These are phyloP conservation scores for Phytophthora macrochlamydospora DNA, from an alignment of 352 stramenopile species.

Conservation along the genomic window DNA sequence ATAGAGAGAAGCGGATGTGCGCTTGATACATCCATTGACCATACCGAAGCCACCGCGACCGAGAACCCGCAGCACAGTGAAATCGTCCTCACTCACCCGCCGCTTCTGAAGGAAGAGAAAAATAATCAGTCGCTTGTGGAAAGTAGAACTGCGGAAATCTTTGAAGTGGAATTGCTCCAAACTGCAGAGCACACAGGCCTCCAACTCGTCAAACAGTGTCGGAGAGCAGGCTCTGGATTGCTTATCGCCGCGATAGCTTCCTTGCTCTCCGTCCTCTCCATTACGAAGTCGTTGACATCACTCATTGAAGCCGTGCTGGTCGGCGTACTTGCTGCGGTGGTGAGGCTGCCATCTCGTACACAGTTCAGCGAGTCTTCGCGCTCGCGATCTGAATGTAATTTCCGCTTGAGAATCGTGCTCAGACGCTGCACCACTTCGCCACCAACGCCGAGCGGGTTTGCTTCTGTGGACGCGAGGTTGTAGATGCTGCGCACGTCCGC, in stretches of 20 bases:
- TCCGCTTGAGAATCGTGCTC: conserved; percentile 49
- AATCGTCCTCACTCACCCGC: conserved; percentile 94
- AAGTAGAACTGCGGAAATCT: conserved; percentile 78
- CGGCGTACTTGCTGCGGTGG: conserved; percentile 18
- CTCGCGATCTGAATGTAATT: conserved; percentile 15
- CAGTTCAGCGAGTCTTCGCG: conserved; percentile 32
- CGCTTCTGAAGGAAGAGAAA: conserved; percentile 93
- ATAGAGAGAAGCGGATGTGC: conserved; percentile 84
- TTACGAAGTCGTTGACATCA: conserved; percentile 31
- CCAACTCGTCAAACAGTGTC: conserved; percentile 76
- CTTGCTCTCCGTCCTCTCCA: conserved; percentile 12
- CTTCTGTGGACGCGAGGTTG: conserved; percentile 42
- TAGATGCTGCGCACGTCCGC: conserved; percentile 47
- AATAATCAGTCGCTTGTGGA: conserved; percentile 85
- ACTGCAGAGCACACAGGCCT: conserved; percentile 72
- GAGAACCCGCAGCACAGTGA: conserved; percentile 95
- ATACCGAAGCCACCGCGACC: conserved; percentile 96
- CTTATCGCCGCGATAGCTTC: conserved; percentile 17
- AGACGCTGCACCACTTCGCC: conserved; percentile 68
- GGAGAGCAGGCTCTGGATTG: conserved; percentile 14
- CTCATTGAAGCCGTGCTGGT: conserved; percentile 28
- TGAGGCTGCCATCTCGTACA: conserved; percentile 30
- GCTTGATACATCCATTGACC: conserved; percentile 97
- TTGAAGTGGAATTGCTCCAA: conserved; percentile 70
- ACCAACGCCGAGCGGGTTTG: conserved; percentile 50